Conservation (phyloP, 2,329 filamentous ascomycete genomes). For the Juglanconis oblonga region DNA sequence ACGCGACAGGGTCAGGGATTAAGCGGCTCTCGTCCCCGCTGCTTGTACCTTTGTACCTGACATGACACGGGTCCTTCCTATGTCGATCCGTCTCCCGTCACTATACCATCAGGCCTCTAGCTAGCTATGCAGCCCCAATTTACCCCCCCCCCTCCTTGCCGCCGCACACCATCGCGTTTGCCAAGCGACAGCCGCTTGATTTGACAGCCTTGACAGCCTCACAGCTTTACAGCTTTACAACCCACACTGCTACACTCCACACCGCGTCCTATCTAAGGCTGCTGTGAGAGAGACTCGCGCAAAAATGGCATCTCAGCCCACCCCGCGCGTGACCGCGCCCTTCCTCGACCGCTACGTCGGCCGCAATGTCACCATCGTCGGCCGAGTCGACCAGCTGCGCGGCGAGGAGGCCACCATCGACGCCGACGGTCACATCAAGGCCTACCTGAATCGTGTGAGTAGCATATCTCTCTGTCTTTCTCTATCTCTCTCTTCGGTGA, state of each 20-base stretch:
- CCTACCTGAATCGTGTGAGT: conserved; percentile 61
- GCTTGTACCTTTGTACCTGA: too few species aligned
- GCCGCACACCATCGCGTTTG: too few species aligned
- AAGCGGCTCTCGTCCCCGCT: too few species aligned
- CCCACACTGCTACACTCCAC: not conserved
- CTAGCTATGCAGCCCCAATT: too few species aligned
- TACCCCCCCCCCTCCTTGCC: too few species aligned
- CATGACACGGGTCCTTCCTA: too few species aligned
- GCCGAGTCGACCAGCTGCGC: conserved; percentile 77
- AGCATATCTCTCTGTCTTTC: too few species aligned
- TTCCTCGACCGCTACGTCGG: conserved; percentile 75
- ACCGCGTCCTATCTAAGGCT: not conserved
- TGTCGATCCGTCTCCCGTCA: too few species aligned
- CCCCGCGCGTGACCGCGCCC: conserved; percentile 78
- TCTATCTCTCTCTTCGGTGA: not conserved
- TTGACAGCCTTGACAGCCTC: not conserved
- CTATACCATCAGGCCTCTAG: too few species aligned
- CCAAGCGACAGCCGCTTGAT: too few species aligned
- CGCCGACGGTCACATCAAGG: conserved; percentile 71
- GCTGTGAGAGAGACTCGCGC: too few species aligned
- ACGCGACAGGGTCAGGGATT: too few species aligned
- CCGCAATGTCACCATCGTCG: conserved; percentile 78
- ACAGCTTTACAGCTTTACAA: not conserved
- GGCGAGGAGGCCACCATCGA: conserved; percentile 81
- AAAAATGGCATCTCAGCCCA: conserved; percentile 65